Percentiles rank a stretch among this genome's conserved stretches.
These are phyloP conservation scores for Ganoderma lingzhi DNA, from an alignment of 1,284 basidiomycete genomes.

Conservation along the genomic window DNA sequence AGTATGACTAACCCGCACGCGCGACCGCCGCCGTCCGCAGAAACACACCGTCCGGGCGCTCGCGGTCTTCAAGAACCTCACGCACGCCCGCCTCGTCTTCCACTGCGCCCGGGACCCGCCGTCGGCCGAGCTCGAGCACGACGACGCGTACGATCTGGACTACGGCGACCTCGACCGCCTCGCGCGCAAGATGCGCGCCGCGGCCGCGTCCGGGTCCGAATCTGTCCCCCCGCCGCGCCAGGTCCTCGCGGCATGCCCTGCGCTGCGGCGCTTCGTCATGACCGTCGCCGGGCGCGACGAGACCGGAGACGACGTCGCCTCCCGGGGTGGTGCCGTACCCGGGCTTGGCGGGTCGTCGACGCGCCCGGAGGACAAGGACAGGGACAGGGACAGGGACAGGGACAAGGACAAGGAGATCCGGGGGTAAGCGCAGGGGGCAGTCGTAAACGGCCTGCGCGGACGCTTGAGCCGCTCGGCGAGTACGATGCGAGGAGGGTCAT, in stretches of 20 bases:
- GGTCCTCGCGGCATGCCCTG: neutral
- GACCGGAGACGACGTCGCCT: neutral
- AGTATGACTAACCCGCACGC: neutral
- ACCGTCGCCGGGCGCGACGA: neutral
- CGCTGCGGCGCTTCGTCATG: neutral
- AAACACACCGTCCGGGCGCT: neutral
- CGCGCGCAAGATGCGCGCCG: neutral
- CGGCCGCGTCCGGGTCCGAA: too few species aligned
- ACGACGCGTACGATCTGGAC: too few species aligned
- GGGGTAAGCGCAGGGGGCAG: neutral
- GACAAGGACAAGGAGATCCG: too few species aligned
- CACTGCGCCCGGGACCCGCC: neutral
- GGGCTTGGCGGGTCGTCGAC: neutral
- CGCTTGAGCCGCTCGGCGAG: neutral
- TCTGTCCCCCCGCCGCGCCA: neutral
- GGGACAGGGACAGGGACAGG: too few species aligned
- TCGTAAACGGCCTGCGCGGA: neutral
- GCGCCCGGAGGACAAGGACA: neutral
- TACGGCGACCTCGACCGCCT: neutral
- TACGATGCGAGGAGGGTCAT: neutral
- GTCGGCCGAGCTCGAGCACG: too few species aligned
- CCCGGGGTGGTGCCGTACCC: neutral
- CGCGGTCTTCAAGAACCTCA: neutral
- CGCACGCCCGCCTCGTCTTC: neutral
- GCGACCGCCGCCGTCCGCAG: neutral